Percentiles rank a stretch among this genome's conserved stretches.
phyloP scores from a whole-genome alignment of 192 early-diverging fungal species.

The Rhizophagus clarus region DNA sequence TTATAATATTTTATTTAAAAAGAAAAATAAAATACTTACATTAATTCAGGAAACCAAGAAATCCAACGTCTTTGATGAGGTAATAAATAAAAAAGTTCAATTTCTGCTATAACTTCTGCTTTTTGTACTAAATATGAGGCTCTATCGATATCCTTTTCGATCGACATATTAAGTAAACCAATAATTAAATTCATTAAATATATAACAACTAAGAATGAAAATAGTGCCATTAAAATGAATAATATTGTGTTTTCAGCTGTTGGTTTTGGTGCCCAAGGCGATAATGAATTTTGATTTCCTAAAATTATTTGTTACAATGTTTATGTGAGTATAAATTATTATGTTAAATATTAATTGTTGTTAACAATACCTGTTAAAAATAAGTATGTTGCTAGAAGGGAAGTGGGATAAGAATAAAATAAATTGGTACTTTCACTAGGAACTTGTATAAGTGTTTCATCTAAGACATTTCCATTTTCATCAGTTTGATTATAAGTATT shows the following conservation, averaged over 20 bases:
- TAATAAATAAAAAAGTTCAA: constrained; percentile 13
- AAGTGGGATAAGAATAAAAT: background rate
- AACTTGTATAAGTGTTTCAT: background rate
- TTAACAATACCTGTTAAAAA: background rate
- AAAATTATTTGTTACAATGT: background rate
- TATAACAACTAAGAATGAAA: background rate
- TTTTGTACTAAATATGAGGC: constrained; percentile 5
- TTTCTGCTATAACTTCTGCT: constrained; percentile 11
- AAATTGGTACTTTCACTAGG: constrained; percentile 9
- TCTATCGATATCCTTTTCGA: background rate
- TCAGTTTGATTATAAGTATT: background rate
- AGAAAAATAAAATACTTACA: background rate
- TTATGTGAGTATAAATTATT: background rate
- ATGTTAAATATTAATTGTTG: background rate
- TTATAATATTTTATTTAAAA: no score
- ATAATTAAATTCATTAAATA: constrained; percentile 13
- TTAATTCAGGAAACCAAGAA: constrained; percentile 15
- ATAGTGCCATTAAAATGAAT: background rate
- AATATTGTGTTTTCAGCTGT: background rate
- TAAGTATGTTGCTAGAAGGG: background rate
- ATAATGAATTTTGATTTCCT: background rate
- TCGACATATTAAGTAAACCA: constrained; percentile 4
- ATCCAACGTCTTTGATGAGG: background rate
- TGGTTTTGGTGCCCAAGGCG: background rate
- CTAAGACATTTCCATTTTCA: background rate